These are phyloP conservation scores for Letharia lupina DNA, from an alignment of 495 filamentous ascomycete genomes.

Conservation along the genomic window DNA sequence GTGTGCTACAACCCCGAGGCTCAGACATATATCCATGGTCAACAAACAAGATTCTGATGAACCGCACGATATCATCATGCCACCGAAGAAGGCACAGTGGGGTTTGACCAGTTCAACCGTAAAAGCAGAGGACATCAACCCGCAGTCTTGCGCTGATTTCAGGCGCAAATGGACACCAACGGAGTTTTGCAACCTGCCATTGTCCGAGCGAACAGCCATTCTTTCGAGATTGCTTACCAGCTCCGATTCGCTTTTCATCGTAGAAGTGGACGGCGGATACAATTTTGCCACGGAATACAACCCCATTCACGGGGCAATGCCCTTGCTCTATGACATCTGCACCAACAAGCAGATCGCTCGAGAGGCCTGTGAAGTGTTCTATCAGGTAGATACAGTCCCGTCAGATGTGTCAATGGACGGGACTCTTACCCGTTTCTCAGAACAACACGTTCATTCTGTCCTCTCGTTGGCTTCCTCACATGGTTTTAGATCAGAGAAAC, in stretches of 20 bases:
- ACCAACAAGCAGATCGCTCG: neutral
- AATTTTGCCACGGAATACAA: neutral
- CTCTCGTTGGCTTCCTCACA: neutral
- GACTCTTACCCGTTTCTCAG: neutral
- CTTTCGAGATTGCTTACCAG: neutral
- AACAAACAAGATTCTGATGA: neutral
- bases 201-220: neutral
- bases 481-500: neutral
- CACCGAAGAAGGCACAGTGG: neutral
- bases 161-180: neutral
- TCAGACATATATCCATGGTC: neutral
- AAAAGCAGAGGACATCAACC: neutral
- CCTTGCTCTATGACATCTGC: neutral
- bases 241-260: neutral
- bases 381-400: neutral
- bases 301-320: neutral
- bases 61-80: neutral
- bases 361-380: neutral
- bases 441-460: neutral
- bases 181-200: neutral
- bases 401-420: neutral
- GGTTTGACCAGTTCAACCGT: neutral
- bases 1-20: neutral
- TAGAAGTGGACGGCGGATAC: neutral
- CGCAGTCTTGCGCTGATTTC: neutral